phyloP scores from a whole-genome alignment of 2,329 filamentous ascomycete genomes.

The Talaromyces sp. region DNA sequence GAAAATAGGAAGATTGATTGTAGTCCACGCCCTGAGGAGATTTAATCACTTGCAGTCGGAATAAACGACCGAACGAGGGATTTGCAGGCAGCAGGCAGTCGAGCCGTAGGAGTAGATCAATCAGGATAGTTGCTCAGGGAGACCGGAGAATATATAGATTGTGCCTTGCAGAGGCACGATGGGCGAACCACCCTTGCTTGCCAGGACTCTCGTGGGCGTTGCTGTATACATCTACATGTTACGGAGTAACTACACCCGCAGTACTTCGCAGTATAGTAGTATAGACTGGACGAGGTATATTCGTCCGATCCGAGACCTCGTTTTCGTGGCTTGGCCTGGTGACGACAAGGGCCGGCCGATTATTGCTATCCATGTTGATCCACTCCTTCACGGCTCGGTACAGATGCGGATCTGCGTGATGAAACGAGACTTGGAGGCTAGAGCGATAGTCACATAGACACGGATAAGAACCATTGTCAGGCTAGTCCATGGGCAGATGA shows the following conservation, averaged over 20 bases:
- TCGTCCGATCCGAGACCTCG: neutral
- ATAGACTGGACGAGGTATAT: neutral
- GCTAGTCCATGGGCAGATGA: neutral
- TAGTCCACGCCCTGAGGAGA: slow-evolving; percentile 9
- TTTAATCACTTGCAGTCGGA: slow-evolving; percentile 15
- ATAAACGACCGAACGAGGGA: slow-evolving; percentile 12
- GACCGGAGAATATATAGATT: slow-evolving; percentile 16
- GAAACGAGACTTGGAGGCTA: neutral
- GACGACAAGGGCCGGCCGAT: neutral
- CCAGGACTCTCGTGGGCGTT: slow-evolving; percentile 9
- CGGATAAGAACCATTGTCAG: neutral
- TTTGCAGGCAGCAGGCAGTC: no score
- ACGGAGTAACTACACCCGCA: neutral
- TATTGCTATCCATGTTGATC: slow-evolving; percentile 5
- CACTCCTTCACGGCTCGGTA: slow-evolving; percentile 4
- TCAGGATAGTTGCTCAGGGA: slow-evolving; percentile 18
- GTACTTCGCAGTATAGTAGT: neutral
- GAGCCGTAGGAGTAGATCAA: neutral
- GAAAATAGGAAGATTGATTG: slow-evolving; percentile 16
- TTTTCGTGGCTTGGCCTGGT: neutral
- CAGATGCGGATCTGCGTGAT: slow-evolving; percentile 9
- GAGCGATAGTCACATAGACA: neutral
- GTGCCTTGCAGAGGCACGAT: slow-evolving; percentile 17
- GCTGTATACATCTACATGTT: neutral
- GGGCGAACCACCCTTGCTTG: slow-evolving; percentile 8